A percentile compares a stretch with the other conserved stretches of the same genome.
Evolutionary conservation across 352 stramenopile species (phyloP).

Genomic region (Globisporangium perplexum): DNA sequence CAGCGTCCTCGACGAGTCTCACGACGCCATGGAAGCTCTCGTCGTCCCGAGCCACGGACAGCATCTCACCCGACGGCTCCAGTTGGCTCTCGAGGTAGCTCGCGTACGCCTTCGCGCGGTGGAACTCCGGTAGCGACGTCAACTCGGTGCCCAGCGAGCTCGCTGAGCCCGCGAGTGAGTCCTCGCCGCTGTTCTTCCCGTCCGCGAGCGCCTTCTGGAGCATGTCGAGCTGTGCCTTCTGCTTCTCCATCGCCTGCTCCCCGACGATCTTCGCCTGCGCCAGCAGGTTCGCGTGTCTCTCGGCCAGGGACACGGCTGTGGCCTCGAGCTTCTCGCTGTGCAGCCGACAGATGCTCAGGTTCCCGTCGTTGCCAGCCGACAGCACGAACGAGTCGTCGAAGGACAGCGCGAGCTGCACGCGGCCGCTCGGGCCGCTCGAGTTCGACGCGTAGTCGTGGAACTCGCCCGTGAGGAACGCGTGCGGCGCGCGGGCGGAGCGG

Average conservation of each 20-base stretch:
- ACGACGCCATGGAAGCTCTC: slow-evolving; percentile 52
- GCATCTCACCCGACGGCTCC: slow-evolving; percentile 4
- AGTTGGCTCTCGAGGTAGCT: slow-evolving; percentile 56
- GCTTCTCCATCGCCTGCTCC: slow-evolving; percentile 53
- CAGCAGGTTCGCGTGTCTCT: slow-evolving; percentile 29
- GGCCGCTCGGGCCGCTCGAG: slow-evolving; percentile 7
- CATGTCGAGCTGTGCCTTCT: slow-evolving; percentile 38
- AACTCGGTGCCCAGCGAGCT: slow-evolving; percentile 31
- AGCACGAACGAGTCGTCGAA: slow-evolving; percentile 86
- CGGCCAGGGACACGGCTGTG: slow-evolving; percentile 26
- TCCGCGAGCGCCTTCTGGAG: slow-evolving; percentile 43
- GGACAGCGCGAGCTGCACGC: slow-evolving; percentile 40
- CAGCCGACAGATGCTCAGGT: slow-evolving; percentile 65
- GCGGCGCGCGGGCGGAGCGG: slow-evolving; percentile 34
- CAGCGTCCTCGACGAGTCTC: slow-evolving; percentile 31
- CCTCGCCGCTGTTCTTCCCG: slow-evolving; percentile 38
- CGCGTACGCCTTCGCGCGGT: slow-evolving; percentile 68
- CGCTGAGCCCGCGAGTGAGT: slow-evolving; percentile 12
- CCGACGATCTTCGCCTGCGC: slow-evolving; percentile 41
- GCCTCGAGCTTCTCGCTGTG: slow-evolving; percentile 48
- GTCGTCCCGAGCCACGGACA: slow-evolving; percentile 28
- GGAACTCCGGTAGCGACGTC: slow-evolving; percentile 51
- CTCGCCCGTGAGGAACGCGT: slow-evolving; percentile 66
- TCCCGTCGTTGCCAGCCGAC: slow-evolving; percentile 62
- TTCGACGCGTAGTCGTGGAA: slow-evolving; percentile 57